These are phyloP conservation scores for Colletotrichum eremochloae DNA, from an alignment of 2,329 filamentous ascomycete species.

Conservation along the genomic window DNA sequence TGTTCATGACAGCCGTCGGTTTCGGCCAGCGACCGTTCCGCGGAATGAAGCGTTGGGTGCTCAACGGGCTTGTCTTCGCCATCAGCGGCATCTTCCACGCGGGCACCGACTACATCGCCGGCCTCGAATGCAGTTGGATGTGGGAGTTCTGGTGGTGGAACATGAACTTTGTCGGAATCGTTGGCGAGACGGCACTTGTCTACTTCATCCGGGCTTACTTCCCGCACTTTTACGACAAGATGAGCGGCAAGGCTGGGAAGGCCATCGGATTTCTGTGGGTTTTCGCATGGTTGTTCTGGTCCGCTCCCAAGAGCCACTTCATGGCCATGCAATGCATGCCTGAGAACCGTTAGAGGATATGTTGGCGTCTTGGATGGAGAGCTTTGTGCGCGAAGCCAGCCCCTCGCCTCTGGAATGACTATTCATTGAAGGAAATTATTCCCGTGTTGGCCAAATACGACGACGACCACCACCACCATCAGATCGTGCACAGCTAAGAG, in stretches of 20 bases:
- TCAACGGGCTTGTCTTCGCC: slow-evolving; percentile 39
- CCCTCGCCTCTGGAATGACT: no score
- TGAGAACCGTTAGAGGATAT: background rate
- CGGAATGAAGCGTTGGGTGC: slow-evolving; percentile 34
- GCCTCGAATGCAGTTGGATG: slow-evolving; percentile 28
- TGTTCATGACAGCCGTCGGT: slow-evolving; percentile 12
- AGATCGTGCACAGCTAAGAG: no score
- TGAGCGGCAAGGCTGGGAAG: slow-evolving; percentile 25
- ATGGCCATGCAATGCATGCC: slow-evolving; percentile 7
- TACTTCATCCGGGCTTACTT: background rate
- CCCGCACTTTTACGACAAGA: slow-evolving; percentile 22
- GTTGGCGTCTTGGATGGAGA: background rate
- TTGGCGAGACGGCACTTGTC: slow-evolving; percentile 27
- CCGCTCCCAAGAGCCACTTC: slow-evolving; percentile 23
- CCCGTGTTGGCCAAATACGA: no score
- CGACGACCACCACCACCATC: no score
- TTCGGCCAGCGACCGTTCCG: slow-evolving; percentile 19
- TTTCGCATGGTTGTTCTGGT: slow-evolving; percentile 29
- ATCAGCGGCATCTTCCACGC: slow-evolving; percentile 38
- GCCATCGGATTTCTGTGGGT: slow-evolving; percentile 31
- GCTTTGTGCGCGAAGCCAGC: no score
- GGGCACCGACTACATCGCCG: slow-evolving; percentile 10
- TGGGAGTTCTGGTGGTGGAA: slow-evolving; percentile 36
- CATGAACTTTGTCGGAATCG: slow-evolving; percentile 24
- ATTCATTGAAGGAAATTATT: background rate